Evolutionary conservation across 2,329 filamentous ascomycete species (phyloP).

Genomic region (Exophiala aquamarina): DNA sequence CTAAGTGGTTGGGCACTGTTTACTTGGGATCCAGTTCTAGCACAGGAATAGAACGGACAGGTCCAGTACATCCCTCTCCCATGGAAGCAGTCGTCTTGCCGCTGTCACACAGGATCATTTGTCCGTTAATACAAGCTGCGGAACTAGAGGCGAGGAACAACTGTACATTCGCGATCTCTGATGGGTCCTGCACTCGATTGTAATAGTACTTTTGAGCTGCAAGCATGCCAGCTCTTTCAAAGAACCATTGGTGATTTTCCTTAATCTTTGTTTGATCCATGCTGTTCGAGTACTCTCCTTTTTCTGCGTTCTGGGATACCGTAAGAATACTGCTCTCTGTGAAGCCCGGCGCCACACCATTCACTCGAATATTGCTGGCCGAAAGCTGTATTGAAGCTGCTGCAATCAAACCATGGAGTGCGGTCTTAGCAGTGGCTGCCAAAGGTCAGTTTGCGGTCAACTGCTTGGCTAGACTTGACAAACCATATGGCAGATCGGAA

Average conservation of each 20-base stretch:
- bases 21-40: conserved; percentile 7
- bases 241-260: conserved; percentile 14
- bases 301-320: conserved; percentile 8
- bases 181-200: conserved; percentile 14
- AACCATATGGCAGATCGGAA: conserved; percentile 17
- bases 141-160: conserved; percentile 35
- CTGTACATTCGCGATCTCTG: conserved; percentile 12
- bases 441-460: not conserved
- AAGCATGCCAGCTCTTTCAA: conserved; percentile 10
- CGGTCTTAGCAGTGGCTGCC: conserved; percentile 9
- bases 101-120: conserved; percentile 13
- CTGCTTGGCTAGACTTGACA: not conserved
- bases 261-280: conserved; percentile 3
- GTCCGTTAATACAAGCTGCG: conserved; percentile 14
- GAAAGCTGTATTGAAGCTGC: conserved; percentile 11
- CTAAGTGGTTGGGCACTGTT: not conserved
- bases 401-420: conserved; percentile 8
- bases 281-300: conserved; percentile 10
- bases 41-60: conserved; percentile 3
- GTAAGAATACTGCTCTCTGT: conserved; percentile 12
- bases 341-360: conserved; percentile 16
- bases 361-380: conserved; percentile 17
- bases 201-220: conserved; percentile 12
- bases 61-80: conserved; percentile 17
- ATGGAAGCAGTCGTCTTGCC: conserved; percentile 14